Conservation (phyloP, 177 flowering plant genomes). For the Vitis hybrid region DNA sequence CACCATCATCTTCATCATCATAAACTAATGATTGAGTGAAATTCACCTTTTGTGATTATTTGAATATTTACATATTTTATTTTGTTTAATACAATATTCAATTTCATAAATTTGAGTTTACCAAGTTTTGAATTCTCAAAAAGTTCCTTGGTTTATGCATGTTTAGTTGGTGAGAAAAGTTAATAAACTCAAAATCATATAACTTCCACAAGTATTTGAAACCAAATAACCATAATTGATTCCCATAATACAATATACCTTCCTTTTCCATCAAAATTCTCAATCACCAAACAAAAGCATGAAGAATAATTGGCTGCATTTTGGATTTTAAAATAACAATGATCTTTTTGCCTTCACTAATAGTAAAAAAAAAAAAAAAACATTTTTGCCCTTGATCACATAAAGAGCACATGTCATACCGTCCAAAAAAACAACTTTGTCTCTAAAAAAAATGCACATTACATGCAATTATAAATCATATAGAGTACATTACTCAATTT, state of each 20-base stretch:
- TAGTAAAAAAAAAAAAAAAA: too few relatives aligned
- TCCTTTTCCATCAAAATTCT: neutral
- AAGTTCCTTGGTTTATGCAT: neutral
- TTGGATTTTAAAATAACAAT: too few relatives aligned
- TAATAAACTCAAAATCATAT: neutral
- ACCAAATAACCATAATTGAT: too few relatives aligned
- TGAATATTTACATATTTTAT: neutral
- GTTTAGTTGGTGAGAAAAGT: slow-evolving; percentile 14
- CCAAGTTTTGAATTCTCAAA: neutral
- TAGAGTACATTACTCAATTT: too few relatives aligned
- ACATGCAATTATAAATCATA: too few relatives aligned
- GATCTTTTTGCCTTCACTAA: too few relatives aligned
- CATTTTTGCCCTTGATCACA: too few relatives aligned
- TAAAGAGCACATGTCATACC: too few relatives aligned
- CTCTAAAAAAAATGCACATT: too few relatives aligned
- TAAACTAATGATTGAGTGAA: neutral
- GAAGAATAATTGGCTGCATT: slow-evolving; percentile 4
- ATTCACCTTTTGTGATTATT: slow-evolving; percentile 2
- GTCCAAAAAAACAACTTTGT: too few relatives aligned
- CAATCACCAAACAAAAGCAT: slow-evolving; percentile 13
- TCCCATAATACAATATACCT: too few relatives aligned
- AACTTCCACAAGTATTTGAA: too few relatives aligned
- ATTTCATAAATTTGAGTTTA: neutral
- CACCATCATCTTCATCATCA: neutral
- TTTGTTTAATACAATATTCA: neutral